Evolutionary conservation across 345 rosid genomes (phyloP).

Genomic region (Conringia planisiliqua): DNA sequence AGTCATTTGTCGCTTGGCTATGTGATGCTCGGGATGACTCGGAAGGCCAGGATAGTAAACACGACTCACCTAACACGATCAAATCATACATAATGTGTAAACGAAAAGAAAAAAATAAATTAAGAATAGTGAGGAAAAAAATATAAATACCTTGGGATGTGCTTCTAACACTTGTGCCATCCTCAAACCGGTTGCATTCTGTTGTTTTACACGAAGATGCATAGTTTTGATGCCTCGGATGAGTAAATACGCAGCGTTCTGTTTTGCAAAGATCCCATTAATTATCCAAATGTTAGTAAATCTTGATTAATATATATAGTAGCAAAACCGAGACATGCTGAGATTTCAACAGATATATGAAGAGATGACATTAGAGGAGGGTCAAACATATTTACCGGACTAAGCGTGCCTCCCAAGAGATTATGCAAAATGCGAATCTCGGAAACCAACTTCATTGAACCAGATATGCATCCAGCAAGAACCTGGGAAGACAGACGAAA

Average conservation of each 20-base stretch:
- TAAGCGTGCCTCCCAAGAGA: conserved; percentile 79
- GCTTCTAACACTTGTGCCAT: conserved; percentile 90
- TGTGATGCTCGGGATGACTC: conserved; percentile 81
- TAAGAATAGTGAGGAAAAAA: background rate
- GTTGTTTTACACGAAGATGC: conserved; percentile 92
- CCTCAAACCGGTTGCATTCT: conserved; percentile 74
- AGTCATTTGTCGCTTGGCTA: conserved; percentile 88
- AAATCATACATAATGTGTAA: background rate
- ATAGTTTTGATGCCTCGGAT: conserved; percentile 97
- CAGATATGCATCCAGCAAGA: conserved; percentile 84
- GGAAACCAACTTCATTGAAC: conserved; percentile 57
- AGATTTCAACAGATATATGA: too few relatives aligned
- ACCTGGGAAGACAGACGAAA: conserved; percentile 39
- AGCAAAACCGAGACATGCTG: too few relatives aligned
- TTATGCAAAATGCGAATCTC: conserved; percentile 75
- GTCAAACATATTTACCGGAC: conserved; percentile 50
- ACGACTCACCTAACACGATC: conserved; percentile 50
- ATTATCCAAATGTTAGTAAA: too few relatives aligned
- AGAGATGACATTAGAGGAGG: background rate
- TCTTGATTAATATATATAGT: too few relatives aligned
- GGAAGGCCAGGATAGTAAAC: conserved; percentile 87
- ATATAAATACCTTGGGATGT: conserved; percentile 58
- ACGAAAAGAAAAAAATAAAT: background rate
- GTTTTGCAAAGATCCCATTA: background rate
- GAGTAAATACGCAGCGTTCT: conserved; percentile 87